These are phyloP conservation scores for Calonectria honghensis DNA, from an alignment of 2,329 filamentous ascomycete genomes.

Conservation along the genomic window DNA sequence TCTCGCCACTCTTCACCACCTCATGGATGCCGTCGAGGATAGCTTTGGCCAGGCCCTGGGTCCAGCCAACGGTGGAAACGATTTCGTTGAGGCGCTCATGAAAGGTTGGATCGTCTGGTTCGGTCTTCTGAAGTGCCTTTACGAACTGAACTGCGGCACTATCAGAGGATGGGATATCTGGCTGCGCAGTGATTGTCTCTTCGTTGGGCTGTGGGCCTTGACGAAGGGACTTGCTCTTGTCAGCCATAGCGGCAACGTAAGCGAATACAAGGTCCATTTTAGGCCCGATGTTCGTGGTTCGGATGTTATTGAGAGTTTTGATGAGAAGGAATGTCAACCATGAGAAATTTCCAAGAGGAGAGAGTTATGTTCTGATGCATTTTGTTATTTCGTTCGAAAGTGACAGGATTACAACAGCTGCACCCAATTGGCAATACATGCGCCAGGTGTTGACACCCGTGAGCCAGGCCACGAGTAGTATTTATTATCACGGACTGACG, in stretches of 20 bases:
- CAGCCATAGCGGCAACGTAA: neutral
- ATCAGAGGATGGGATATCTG: constrained; percentile 37
- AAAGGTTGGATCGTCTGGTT: neutral
- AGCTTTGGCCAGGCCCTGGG: constrained; percentile 41
- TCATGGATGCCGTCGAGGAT: constrained; percentile 46
- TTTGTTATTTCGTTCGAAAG: neutral
- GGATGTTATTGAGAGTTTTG: neutral
- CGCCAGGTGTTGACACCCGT: neutral
- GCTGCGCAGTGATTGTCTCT: neutral
- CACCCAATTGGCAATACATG: neutral
- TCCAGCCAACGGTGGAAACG: constrained; percentile 45
- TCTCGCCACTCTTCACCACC: constrained; percentile 38
- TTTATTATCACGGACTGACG: rapidly evolving
- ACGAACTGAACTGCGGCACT: constrained; percentile 44
- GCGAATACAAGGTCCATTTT: constrained; percentile 10
- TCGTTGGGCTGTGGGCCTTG: neutral
- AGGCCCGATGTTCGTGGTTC: neutral
- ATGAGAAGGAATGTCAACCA: neutral
- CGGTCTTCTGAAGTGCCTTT: constrained; percentile 34
- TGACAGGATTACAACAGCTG: neutral
- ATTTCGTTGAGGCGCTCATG: constrained; percentile 39
- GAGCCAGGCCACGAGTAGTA: neutral
- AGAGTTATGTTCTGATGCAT: neutral
- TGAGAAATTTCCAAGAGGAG: neutral
- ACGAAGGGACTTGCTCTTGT: too few species aligned